phyloP scores from a whole-genome alignment of 257 asterid genomes.

The Solanum corneliomulleri region DNA sequence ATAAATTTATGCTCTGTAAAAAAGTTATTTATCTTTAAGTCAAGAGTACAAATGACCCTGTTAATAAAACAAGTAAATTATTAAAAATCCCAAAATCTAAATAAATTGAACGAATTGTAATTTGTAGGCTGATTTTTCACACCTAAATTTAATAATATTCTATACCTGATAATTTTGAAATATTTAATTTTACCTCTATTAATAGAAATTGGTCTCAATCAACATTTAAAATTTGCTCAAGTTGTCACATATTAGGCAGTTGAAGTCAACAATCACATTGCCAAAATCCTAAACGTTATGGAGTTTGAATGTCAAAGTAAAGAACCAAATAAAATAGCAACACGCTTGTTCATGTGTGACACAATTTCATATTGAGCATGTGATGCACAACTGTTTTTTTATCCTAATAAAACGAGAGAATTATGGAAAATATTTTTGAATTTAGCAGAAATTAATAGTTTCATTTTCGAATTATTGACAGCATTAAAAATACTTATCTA shows the following conservation, averaged over 20 bases:
- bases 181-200: background rate
- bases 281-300: background rate
- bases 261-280: background rate
- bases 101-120: background rate
- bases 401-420: no score
- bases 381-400: background rate
- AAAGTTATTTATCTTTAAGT: background rate
- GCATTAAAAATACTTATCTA: no score
- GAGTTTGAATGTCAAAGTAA: background rate
- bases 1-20: no score
- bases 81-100: background rate
- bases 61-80: background rate
- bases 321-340: background rate
- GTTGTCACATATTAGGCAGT: background rate
- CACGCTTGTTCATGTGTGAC: conserved; percentile 2
- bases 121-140: background rate
- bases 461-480: no score
- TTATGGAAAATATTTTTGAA: no score
- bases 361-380: background rate
- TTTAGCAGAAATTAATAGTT: no score
- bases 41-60: background rate
- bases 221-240: background rate
- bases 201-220: background rate
- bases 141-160: background rate
- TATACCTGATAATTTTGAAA: background rate